Evolutionary conservation across 345 rosid species (phyloP).

Genomic region (Euclidium syriacum): DNA sequence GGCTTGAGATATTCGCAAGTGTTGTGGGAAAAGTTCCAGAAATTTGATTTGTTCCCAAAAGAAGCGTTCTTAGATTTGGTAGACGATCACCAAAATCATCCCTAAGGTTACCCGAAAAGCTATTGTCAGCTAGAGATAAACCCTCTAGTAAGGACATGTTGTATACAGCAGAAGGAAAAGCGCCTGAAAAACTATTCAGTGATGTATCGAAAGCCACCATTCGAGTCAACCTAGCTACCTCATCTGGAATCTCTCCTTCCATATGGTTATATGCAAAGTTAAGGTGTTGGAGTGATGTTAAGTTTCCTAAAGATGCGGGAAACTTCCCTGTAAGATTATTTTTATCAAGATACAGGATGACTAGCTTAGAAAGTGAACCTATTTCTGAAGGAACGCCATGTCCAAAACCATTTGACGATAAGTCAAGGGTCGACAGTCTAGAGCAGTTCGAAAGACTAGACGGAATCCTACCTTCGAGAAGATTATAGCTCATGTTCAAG

Average conservation of each 20-base stretch:
- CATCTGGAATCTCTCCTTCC: constrained; percentile 19
- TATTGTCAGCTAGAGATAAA: constrained; percentile 8
- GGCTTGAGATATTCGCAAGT: constrained; percentile 23
- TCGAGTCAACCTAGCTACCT: constrained; percentile 15
- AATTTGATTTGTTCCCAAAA: constrained; percentile 10
- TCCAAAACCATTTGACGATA: constrained; percentile 10
- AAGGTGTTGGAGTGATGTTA: constrained; percentile 15
- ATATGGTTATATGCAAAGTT: constrained; percentile 16
- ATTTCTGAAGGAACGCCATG: constrained; percentile 15
- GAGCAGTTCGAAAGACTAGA: constrained; percentile 21
- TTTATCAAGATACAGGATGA: not conserved
- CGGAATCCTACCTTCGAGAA: constrained; percentile 21
- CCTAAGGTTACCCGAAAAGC: constrained; percentile 18
- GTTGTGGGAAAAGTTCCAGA: constrained; percentile 21
- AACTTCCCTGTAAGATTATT: constrained; percentile 23
- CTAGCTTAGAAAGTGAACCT: constrained; percentile 15
- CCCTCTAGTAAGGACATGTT: constrained; percentile 14
- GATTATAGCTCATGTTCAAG: constrained; percentile 23
- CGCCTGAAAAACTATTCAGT: constrained; percentile 24
- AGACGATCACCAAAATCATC: constrained; percentile 19
- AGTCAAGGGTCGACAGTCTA: constrained; percentile 5
- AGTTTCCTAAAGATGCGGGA: constrained; percentile 22
- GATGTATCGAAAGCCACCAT: constrained; percentile 3
- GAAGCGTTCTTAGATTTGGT: not conserved
- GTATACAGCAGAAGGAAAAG: constrained; percentile 16